phyloP scores from a whole-genome alignment of 352 stramenopile species.

The Pythium guiyangense region DNA sequence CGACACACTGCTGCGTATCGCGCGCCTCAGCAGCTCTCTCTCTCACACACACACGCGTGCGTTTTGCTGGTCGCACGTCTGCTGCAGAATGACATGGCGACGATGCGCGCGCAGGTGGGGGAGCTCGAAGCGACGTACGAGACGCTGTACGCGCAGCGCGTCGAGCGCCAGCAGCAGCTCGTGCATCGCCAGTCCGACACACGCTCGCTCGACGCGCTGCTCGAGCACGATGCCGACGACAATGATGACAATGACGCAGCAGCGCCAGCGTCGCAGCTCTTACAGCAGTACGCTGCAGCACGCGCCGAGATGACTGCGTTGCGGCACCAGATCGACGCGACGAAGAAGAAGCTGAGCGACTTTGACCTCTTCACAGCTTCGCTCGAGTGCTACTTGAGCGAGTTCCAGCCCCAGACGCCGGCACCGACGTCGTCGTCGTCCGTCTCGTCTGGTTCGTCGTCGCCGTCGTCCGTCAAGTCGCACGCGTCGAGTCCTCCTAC shows the following conservation, averaged over 20 bases:
- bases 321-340: constrained; percentile 7
- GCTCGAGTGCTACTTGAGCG: constrained; percentile 11
- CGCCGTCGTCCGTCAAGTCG: neutral
- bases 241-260: neutral
- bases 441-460: neutral
- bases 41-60: too few species aligned
- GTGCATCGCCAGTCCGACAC: neutral
- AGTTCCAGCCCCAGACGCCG: constrained; percentile 7
- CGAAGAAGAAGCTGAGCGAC: constrained; percentile 13
- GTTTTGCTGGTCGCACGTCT: neutral
- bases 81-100: constrained; percentile 13
- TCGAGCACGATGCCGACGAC: neutral
- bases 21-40: neutral
- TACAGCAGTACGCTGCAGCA: constrained; percentile 5
- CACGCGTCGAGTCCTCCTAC: neutral
- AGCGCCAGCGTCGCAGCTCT: neutral
- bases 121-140: constrained; percentile 11
- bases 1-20: too few species aligned
- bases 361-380: constrained; percentile 12
- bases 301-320: constrained; percentile 9
- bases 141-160: constrained; percentile 5
- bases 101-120: constrained; percentile 13
- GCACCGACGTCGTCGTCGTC: neutral
- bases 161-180: constrained; percentile 1
- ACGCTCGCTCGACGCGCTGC: neutral